Percentiles rank a stretch among this genome's conserved stretches.
These are phyloP conservation scores for Salvia sclarea DNA, from an alignment of 305 asterid genomes.

Conservation along the genomic window DNA sequence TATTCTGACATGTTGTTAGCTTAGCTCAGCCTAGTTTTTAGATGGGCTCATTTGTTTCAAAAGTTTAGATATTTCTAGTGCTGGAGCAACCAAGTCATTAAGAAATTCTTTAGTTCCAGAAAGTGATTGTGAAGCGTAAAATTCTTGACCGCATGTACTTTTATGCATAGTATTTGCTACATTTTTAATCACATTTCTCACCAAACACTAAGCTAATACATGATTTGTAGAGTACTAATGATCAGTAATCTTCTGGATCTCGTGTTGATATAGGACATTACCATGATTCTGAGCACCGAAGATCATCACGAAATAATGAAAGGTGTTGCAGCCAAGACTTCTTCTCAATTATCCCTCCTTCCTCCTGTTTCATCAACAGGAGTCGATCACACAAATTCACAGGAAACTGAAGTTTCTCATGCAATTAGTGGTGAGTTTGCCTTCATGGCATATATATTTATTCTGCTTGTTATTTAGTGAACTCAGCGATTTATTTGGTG, in stretches of 20 bases:
- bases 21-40: slow-evolving; percentile 6
- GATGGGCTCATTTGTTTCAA: background rate
- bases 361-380: slow-evolving; percentile 57
- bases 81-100: slow-evolving; percentile 14
- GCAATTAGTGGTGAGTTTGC: slow-evolving; percentile 48
- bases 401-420: slow-evolving; percentile 32
- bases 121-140: background rate
- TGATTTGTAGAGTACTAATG: background rate
- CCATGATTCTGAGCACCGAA: slow-evolving; percentile 84
- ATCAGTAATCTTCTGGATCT: slow-evolving; percentile 8
- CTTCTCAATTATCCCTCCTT: slow-evolving; percentile 71
- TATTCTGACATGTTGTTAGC: slow-evolving; percentile 11
- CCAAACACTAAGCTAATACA: background rate
- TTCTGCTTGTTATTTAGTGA: slow-evolving; percentile 18
- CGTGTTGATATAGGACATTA: slow-evolving; percentile 59
- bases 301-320: slow-evolving; percentile 85
- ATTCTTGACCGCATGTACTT: background rate
- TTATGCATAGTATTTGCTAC: background rate
- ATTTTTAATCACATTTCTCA: background rate
- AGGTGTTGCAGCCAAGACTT: slow-evolving; percentile 76
- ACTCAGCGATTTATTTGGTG: slow-evolving; percentile 28
- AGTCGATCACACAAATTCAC: slow-evolving; percentile 31
- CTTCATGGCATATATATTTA: slow-evolving; percentile 18
- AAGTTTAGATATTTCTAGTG: background rate
- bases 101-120: background rate